These are phyloP conservation scores for Odontarrhena argentea DNA, from an alignment of 345 rosid genomes.

Conservation along the genomic window DNA sequence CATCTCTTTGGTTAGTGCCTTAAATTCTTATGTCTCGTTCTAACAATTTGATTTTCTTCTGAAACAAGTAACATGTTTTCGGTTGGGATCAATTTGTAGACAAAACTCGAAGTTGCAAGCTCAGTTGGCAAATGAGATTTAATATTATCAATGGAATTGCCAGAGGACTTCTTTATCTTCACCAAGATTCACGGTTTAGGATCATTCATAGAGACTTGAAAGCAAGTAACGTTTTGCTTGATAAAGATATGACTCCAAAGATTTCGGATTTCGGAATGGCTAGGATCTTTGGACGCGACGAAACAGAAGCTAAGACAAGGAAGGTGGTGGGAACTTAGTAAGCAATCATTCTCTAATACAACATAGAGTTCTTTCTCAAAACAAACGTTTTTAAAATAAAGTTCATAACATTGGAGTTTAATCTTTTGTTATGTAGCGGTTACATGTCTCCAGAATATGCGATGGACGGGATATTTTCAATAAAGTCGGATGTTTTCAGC, in stretches of 20 bases:
- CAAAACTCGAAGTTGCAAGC: constrained; percentile 43
- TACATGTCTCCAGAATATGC: constrained; percentile 91
- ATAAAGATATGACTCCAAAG: constrained; percentile 64
- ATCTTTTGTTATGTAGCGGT: constrained; percentile 47
- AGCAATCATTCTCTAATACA: constrained; percentile 34
- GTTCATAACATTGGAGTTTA: not conserved
- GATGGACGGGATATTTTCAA: constrained; percentile 73
- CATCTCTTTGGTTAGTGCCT: constrained; percentile 61
- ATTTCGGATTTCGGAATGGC: constrained; percentile 95
- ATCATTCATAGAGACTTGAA: constrained; percentile 83
- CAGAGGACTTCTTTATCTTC: constrained; percentile 78
- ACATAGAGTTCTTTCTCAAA: not conserved
- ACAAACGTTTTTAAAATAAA: no score
- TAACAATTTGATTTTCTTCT: not conserved
- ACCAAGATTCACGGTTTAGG: constrained; percentile 78
- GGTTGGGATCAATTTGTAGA: constrained; percentile 42
- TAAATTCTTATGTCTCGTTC: not conserved
- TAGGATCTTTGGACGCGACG: constrained; percentile 70
- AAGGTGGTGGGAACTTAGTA: constrained; percentile 86
- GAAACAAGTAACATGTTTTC: not conserved
- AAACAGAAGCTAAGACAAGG: constrained; percentile 58
- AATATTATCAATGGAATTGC: constrained; percentile 68
- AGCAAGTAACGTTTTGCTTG: constrained; percentile 78
- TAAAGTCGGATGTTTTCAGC: constrained; percentile 71
- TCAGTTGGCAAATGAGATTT: constrained; percentile 69